Conservation (phyloP, 2,329 filamentous ascomycete species). For the Decorospora gaudefroyi region DNA sequence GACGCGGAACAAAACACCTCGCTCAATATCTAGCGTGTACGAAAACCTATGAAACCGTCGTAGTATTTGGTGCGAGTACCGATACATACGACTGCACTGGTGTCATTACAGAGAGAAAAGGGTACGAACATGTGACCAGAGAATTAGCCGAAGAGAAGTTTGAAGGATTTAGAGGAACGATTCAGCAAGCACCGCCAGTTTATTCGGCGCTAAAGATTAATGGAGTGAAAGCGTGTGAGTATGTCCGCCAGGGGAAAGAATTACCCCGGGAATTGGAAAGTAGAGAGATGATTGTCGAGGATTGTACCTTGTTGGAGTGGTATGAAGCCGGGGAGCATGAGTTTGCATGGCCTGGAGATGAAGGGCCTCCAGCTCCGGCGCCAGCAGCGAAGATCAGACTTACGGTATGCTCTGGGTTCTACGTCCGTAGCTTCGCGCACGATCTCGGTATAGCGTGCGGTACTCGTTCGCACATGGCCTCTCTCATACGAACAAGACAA, state of each 20-base stretch:
- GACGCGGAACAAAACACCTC: conserved; percentile 38
- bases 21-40: conserved; percentile 32
- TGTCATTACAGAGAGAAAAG: conserved; percentile 15
- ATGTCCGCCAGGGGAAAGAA: conserved; percentile 30
- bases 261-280: conserved; percentile 33
- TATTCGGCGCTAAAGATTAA: conserved; percentile 41
- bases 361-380: conserved; percentile 11
- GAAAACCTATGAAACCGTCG: conserved; percentile 38
- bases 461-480: conserved; percentile 32
- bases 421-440: conserved; percentile 42
- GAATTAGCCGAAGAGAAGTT: conserved; percentile 27
- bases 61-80: conserved; percentile 38
- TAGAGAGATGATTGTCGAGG: conserved; percentile 35
- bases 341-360: conserved; percentile 18
- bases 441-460: conserved; percentile 36
- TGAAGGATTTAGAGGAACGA: conserved; percentile 26
- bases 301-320: conserved; percentile 37
- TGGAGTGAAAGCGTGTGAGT: conserved; percentile 39
- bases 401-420: conserved; percentile 39
- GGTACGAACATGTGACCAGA: conserved; percentile 23
- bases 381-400: conserved; percentile 31
- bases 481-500: conserved; percentile 33
- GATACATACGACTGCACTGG: conserved; percentile 40
- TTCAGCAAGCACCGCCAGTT: conserved; percentile 34
- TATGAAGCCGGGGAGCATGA: conserved; percentile 25